Base-by-base conservation (phyloP, 495 filamentous ascomycete genomes). In the Sordaria brevicollis region DNA sequence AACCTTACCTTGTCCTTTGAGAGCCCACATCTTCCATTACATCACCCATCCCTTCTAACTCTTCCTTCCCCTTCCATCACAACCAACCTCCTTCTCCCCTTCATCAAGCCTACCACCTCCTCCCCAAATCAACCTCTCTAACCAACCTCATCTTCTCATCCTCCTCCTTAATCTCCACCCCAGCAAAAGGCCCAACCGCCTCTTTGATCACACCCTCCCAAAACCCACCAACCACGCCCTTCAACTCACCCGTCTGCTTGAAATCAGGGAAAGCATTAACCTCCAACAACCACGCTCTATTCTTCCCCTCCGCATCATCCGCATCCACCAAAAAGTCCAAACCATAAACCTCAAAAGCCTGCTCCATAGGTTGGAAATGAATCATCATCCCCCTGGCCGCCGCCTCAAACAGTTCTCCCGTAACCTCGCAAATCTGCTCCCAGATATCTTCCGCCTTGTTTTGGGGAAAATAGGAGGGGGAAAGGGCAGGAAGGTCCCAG, bases 181-280 rank as follows among this genome's bases (percentile, higher is more conserved):
- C 71, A 57, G 79, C 79, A 71, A 83, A 82, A 34, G 71, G 71
- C 3, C 70, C 69, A 1, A 94, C 88, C 34, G 84, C 92, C 72
- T 86, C 79, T 67, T 87, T 83, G 15, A 96, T 85, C 25, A 90
- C 89, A 57, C 85, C 90, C 74, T 88, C 85, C 84, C 94, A 93
- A 69, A 99, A 81, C 35, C 90, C 90, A 5, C 81, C 83, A 13
- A 99, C 89, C 68, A 97, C 79, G 5, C 81, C 85, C 74, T 82
- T 89, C 69, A 92, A 78, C 65, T 89, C 87, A 0, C 95, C 94
- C 13, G 93, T 97, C 86, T 97, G 94, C 75, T 79, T 87, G 75
- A 97, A 97, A 80, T 99, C 95, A 62, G 95, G 95, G 79, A 94
- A 99, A 1, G 94, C 91, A 81, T 99, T 99, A n/a, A 96, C 86